Percentiles rank a stretch among this genome's conserved stretches.
Conservation (phyloP, 305 asterid genomes). For the Fraxinus baroniana region DNA sequence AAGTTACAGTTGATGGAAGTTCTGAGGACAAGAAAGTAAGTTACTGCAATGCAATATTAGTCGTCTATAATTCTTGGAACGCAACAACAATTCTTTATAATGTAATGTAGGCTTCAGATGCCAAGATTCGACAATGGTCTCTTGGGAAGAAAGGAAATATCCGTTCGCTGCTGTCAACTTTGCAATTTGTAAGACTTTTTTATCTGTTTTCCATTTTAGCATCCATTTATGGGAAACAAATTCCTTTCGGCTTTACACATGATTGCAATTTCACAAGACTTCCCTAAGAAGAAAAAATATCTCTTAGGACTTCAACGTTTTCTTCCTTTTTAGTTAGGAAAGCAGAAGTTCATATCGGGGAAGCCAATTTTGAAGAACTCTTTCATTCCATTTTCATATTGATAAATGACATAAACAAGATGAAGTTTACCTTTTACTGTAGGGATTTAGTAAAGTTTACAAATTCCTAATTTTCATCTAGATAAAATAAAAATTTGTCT, state of each 20-base stretch:
- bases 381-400: not conserved
- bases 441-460: not conserved
- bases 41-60: not conserved
- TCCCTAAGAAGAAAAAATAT: not conserved
- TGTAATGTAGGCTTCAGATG: constrained; percentile 62
- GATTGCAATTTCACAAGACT: not conserved
- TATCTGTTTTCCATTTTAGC: not conserved
- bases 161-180: constrained; percentile 83
- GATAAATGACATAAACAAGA: not conserved
- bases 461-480: not conserved
- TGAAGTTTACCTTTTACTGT: not conserved
- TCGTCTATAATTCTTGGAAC: not conserved
- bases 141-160: constrained; percentile 92
- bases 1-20: constrained; percentile 36
- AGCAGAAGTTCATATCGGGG: not conserved
- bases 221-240: not conserved
- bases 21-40: constrained; percentile 54
- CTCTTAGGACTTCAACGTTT: not conserved
- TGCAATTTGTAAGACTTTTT: constrained; percentile 64
- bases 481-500: not conserved
- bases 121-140: constrained; percentile 84
- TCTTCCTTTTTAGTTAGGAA: not conserved
- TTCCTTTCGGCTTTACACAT: not conserved
- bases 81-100: not conserved
- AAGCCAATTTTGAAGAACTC: not conserved